Percentiles rank a stretch among this genome's conserved stretches.
Conservation (phyloP, 306 rosid species). For the Malus fusca region DNA sequence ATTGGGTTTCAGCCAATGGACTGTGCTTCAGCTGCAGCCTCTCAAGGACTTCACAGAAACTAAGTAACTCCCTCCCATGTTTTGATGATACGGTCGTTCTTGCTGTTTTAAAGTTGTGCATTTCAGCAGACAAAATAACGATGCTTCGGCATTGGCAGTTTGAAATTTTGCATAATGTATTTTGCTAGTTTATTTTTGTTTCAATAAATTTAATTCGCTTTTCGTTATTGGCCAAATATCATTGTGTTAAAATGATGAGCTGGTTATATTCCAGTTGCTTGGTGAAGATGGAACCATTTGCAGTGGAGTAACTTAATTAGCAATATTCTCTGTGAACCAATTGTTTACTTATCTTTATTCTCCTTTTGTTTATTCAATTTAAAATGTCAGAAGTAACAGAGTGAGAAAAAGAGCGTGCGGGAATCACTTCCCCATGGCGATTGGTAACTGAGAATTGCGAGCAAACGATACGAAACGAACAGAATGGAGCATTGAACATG, state of each 20-base stretch:
- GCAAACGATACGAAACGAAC: too few relatives aligned
- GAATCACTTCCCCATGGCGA: too few relatives aligned
- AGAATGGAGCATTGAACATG: too few relatives aligned
- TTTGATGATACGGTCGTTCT: background rate
- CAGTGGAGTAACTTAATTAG: background rate
- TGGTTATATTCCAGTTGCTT: background rate
- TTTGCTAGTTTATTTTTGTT: too few relatives aligned
- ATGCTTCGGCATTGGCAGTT: background rate
- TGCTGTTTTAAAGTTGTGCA: background rate
- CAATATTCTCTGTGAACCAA: background rate
- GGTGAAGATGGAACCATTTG: background rate
- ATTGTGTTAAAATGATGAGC: background rate
- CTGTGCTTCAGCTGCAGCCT: constrained; percentile 37
- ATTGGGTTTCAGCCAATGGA: constrained; percentile 44
- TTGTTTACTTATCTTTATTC: too few relatives aligned
- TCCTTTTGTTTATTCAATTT: too few relatives aligned
- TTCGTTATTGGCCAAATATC: too few relatives aligned
- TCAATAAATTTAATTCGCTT: too few relatives aligned
- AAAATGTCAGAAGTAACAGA: too few relatives aligned
- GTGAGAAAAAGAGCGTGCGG: too few relatives aligned
- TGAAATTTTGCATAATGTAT: background rate
- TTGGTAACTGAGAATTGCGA: too few relatives aligned
- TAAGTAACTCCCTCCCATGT: background rate
- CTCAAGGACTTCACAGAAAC: constrained; percentile 11
- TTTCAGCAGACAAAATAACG: constrained; percentile 1